Evolutionary conservation across 2,329 filamentous ascomycete genomes (phyloP).

Genomic region (Fusarium sp.): DNA sequence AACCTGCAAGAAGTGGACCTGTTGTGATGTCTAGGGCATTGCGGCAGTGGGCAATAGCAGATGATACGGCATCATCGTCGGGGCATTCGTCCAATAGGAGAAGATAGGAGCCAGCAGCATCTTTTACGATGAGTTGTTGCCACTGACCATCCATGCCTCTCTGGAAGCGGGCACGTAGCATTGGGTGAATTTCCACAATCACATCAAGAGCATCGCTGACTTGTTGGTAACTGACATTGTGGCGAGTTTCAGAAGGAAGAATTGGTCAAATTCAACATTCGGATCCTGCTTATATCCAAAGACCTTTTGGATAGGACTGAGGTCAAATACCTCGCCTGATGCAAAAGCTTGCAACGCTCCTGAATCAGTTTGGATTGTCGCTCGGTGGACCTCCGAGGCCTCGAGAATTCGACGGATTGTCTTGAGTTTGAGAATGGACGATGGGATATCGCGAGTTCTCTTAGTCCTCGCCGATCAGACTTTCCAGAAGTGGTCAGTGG

Average conservation of each 20-base stretch:
- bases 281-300: neutral
- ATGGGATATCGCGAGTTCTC: neutral
- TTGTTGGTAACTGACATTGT: neutral
- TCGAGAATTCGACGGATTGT: constrained; percentile 2
- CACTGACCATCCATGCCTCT: neutral
- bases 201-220: neutral
- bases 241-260: neutral
- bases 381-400: neutral
- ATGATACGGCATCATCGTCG: neutral
- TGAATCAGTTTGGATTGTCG: neutral
- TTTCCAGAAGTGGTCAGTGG: constrained; percentile 1
- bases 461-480: neutral
- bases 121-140: neutral
- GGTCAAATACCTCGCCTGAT: neutral
- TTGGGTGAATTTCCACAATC: neutral
- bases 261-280: constrained; percentile 2
- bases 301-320: constrained; percentile 5
- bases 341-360: neutral
- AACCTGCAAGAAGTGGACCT: neutral
- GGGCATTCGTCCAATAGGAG: neutral
- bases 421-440: neutral
- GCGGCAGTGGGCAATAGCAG: neutral
- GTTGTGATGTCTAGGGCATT: neutral
- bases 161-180: neutral
- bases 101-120: neutral